These are phyloP conservation scores for Alternaria gansuensis DNA, from an alignment of 2,329 filamentous ascomycete species.

Conservation along the genomic window DNA sequence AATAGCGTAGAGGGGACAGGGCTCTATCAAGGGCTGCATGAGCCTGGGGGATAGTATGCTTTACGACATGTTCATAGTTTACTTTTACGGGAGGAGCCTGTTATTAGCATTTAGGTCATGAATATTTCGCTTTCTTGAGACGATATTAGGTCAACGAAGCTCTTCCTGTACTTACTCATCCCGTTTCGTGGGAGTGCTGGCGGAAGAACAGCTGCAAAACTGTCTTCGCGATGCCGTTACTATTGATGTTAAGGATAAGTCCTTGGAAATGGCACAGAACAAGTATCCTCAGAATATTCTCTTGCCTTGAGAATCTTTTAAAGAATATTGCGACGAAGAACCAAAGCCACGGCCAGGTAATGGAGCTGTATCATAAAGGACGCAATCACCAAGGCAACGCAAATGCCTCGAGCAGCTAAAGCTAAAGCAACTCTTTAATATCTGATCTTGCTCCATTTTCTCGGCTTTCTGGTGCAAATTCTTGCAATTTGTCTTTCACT, in stretches of 20 bases:
- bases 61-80: neutral
- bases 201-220: too few relatives aligned
- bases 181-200: too few relatives aligned
- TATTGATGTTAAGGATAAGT: too few relatives aligned
- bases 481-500: neutral
- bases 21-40: neutral
- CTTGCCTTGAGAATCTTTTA: too few relatives aligned
- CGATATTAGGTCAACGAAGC: neutral
- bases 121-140: neutral
- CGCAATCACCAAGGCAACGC: neutral
- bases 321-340: too few relatives aligned
- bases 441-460: neutral
- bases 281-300: too few relatives aligned
- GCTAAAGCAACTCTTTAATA: neutral
- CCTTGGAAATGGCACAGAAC: too few relatives aligned
- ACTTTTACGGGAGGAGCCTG: neutral
- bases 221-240: too few relatives aligned
- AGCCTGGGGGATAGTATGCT: neutral
- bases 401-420: neutral
- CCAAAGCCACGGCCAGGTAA: neutral
- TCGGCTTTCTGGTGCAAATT: neutral
- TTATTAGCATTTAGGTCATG: neutral
- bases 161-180: neutral
- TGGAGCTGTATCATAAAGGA: neutral
- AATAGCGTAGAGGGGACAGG: neutral